Evolutionary conservation across 2,329 filamentous ascomycete species (phyloP), one percentile per base, ranked within the genome.

Genomic region (Neonectria hederae): DNA sequence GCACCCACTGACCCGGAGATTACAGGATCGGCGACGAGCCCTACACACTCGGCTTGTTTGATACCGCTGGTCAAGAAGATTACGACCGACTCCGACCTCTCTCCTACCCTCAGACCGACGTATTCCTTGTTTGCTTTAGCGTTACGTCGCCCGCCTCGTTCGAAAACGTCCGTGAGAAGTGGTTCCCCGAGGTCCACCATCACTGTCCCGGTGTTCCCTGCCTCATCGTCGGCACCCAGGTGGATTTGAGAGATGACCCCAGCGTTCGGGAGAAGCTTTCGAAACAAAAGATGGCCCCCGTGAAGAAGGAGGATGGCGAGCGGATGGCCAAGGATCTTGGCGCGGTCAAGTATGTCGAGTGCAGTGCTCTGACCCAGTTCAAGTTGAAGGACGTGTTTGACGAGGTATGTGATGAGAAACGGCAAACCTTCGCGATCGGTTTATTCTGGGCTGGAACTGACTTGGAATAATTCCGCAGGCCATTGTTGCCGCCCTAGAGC

Each of bases 381-480:
- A 97, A 97, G 83, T 84, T 99, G 71, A 99, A 99, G 86, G 96
- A 98, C 77, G 96, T 99, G 19, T 99, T 99, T 81, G 96, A 99
- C 76, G 96, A 98, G 92, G 94, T 97, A 87, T 73, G 87, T 77
- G 54, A 52, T 32, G 28, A 59, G 38, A 24, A 35, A n/a, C 40
- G 5, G 32, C 26, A n/a, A 26, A 7, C 13, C 14, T 13, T 30
- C n/a, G 40, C 35, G 24, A 28, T 42, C 24, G 35, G 26, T 28
- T 60, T 11, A 10, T 17, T 35, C 17, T 24, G 22, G 9, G 9
- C 13, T 13, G 30, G 22, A 40, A 54, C 68, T 76, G 59, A 75
- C 63, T n/a, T 19, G 30, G 26, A 46, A 28, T 48, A 13, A 40
- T 35, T 14, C 8, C 22, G n/a, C 38, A 97, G 94, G 95, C 95